These are phyloP conservation scores for Parastagonospora nodorum DNA, from an alignment of 2,329 filamentous ascomycete genomes.

Conservation along the genomic window DNA sequence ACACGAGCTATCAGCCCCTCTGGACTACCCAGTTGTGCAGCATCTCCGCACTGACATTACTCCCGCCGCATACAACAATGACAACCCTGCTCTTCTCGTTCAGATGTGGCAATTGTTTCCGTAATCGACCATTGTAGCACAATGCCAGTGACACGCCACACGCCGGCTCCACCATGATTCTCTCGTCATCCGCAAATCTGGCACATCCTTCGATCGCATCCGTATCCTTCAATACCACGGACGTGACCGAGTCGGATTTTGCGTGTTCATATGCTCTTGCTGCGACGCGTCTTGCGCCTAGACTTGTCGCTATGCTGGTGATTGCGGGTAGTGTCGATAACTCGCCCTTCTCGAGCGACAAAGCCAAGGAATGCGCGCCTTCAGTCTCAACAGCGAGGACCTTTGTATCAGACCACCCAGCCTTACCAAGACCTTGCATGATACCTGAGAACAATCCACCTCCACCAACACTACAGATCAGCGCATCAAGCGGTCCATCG, in stretches of 20 bases:
- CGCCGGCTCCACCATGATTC: slow-evolving; percentile 77
- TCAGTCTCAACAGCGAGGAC: slow-evolving; percentile 75
- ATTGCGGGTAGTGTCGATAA: slow-evolving; percentile 70
- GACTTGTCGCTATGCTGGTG: slow-evolving; percentile 72
- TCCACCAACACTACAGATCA: slow-evolving; percentile 78
- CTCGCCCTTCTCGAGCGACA: slow-evolving; percentile 59
- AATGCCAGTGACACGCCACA: slow-evolving; percentile 78
- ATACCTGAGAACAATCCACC: slow-evolving; percentile 78
- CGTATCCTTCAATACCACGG: slow-evolving; percentile 69
- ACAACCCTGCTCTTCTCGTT: slow-evolving; percentile 74
- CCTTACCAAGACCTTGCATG: slow-evolving; percentile 65
- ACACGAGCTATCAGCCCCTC: too few species aligned
- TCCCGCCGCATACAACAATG: slow-evolving; percentile 78
- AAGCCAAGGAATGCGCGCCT: slow-evolving; percentile 72
- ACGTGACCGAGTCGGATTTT: slow-evolving; percentile 58
- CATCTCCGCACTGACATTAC: slow-evolving; percentile 51
- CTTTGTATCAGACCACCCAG: slow-evolving; percentile 10
- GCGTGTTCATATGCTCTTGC: slow-evolving; percentile 66
- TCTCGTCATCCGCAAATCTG: slow-evolving; percentile 77
- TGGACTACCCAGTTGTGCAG: slow-evolving; percentile 8
- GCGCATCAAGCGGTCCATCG: slow-evolving; percentile 60
- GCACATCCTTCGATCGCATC: slow-evolving; percentile 78
- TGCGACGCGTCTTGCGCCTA: slow-evolving; percentile 72
- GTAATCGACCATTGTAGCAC: slow-evolving; percentile 66
- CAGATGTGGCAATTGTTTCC: slow-evolving; percentile 49